Percentiles rank a stretch among this genome's conserved stretches.
phyloP scores from a whole-genome alignment of 306 rosid species.

The Quercus ilex region DNA sequence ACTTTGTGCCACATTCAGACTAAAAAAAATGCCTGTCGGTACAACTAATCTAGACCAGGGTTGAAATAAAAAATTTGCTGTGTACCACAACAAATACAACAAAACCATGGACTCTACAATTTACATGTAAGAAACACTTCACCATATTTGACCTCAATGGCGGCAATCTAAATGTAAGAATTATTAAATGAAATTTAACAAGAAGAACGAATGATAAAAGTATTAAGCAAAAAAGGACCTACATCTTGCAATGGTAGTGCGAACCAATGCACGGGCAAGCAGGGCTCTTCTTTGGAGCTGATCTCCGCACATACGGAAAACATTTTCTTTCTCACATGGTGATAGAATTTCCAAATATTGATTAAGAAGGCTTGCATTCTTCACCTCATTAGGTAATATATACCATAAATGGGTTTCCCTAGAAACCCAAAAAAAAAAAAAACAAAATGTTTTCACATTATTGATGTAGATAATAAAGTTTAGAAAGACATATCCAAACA shows the following conservation, averaged over 20 bases:
- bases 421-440: slow-evolving; percentile 19
- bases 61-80: neutral
- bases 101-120: neutral
- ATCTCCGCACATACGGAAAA: slow-evolving; percentile 52
- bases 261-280: slow-evolving; percentile 78
- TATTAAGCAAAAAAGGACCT: slow-evolving; percentile 27
- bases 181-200: neutral
- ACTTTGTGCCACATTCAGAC: neutral
- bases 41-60: neutral
- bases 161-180: neutral
- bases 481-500: neutral
- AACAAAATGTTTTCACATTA: too few species aligned
- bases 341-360: slow-evolving; percentile 61
- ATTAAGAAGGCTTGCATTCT: slow-evolving; percentile 48
- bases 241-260: slow-evolving; percentile 91
- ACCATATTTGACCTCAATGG: neutral
- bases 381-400: slow-evolving; percentile 68
- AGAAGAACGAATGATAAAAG: neutral
- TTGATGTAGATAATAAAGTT: too few species aligned
- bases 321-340: slow-evolving; percentile 62
- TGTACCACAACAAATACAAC: neutral
- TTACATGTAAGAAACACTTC: neutral
- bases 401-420: slow-evolving; percentile 95
- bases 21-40: neutral
- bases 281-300: slow-evolving; percentile 61